These are phyloP conservation scores for Rhizoctonia solani DNA, from an alignment of 1,284 basidiomycete species.

Conservation along the genomic window DNA sequence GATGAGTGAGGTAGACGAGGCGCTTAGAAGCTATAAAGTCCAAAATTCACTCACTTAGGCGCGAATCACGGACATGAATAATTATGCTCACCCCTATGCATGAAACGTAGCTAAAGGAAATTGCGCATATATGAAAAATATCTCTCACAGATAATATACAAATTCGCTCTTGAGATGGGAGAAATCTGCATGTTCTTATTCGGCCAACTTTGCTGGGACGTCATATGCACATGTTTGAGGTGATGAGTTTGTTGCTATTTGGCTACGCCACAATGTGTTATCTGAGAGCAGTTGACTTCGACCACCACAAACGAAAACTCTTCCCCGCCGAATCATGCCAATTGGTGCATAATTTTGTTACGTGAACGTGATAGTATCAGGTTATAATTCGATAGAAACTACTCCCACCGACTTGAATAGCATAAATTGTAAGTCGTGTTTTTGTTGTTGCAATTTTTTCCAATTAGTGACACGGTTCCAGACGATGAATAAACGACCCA, in stretches of 20 bases:
- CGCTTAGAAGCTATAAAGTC: constrained; percentile 13
- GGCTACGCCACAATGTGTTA: neutral
- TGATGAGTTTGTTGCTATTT: neutral
- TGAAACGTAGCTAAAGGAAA: too few species aligned
- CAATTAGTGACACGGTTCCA: neutral
- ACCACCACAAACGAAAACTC: neutral
- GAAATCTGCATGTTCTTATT: too few species aligned
- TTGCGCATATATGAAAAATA: too few species aligned
- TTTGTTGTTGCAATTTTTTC: neutral
- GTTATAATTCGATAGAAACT: neutral
- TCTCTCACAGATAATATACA: too few species aligned
- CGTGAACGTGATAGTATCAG: neutral
- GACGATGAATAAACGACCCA: constrained; percentile 42
- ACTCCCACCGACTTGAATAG: neutral
- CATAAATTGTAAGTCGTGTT: neutral
- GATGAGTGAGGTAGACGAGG: constrained; percentile 59
- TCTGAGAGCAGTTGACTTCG: too few species aligned
- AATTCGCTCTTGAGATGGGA: too few species aligned
- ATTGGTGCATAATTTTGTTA: neutral
- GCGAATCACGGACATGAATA: too few species aligned
- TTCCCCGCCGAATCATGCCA: neutral
- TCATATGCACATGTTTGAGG: too few species aligned
- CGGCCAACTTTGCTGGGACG: too few species aligned
- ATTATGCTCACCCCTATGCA: too few species aligned
- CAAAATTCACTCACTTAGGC: neutral